Evolutionary conservation across 768 basidiomycete genomes (phyloP).

Genomic region (Panus rudis): DNA sequence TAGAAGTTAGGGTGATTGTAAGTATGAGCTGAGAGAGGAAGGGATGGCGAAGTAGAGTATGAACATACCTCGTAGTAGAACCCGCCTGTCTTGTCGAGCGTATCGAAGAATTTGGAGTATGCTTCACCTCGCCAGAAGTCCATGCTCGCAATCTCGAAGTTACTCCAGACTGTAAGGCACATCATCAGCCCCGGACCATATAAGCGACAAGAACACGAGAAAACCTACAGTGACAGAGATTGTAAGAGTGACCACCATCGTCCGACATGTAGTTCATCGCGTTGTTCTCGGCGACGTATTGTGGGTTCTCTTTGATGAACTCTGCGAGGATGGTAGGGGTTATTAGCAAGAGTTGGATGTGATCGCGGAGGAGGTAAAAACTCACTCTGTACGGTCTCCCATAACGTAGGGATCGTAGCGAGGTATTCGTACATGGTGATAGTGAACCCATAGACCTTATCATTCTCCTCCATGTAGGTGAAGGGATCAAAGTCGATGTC

Average conservation of each 20-base stretch:
- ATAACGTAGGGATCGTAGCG: slow-evolving; percentile 57
- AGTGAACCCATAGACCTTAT: slow-evolving; percentile 66
- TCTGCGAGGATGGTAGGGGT: slow-evolving; percentile 26
- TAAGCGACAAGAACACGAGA: background rate
- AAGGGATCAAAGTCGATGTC: slow-evolving; percentile 64
- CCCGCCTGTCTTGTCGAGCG: slow-evolving; percentile 75
- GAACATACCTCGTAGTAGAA: slow-evolving; percentile 80
- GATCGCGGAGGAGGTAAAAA: slow-evolving; percentile 26
- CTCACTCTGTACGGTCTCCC: slow-evolving; percentile 49
- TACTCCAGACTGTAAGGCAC: slow-evolving; percentile 45
- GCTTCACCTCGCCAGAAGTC: slow-evolving; percentile 84
- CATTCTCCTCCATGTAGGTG: slow-evolving; percentile 59
- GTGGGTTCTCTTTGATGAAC: slow-evolving; percentile 46
- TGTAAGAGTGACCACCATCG: slow-evolving; percentile 57
- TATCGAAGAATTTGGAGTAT: slow-evolving; percentile 78
- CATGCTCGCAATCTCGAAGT: slow-evolving; percentile 80
- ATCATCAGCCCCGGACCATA: background rate
- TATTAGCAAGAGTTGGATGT: slow-evolving; percentile 18
- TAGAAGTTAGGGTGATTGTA: slow-evolving; percentile 4
- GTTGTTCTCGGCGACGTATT: slow-evolving; percentile 50
- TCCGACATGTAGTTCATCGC: slow-evolving; percentile 60
- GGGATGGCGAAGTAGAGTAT: no score
- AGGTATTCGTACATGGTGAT: slow-evolving; percentile 59
- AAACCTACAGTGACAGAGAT: slow-evolving; percentile 55
- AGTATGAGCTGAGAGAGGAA: background rate